Percentiles rank a stretch among this genome's conserved stretches.
Conservation (phyloP, 169 alveolate species). For the Cryptosporidium andersoni region DNA sequence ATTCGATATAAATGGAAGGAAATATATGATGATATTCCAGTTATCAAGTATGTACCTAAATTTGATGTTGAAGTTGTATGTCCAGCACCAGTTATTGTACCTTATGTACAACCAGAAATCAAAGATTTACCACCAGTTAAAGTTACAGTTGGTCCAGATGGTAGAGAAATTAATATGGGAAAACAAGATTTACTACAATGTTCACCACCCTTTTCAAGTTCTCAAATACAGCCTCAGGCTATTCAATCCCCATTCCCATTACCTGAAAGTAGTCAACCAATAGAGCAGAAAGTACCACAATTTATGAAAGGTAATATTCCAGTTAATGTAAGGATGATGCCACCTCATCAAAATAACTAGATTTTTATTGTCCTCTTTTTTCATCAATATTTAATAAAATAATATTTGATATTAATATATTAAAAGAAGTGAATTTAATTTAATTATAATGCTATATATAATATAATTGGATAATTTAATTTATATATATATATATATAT, state of each 20-base stretch:
- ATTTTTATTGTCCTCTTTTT: not conserved
- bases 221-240: conserved; percentile 24
- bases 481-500: no score
- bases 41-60: conserved; percentile 84
- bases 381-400: not conserved
- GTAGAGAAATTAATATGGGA: conserved; percentile 60
- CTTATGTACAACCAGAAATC: conserved; percentile 83
- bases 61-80: conserved; percentile 86
- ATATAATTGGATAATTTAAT: no score
- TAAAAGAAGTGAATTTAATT: not conserved
- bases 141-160: conserved; percentile 75
- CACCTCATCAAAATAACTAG: conserved; percentile 65
- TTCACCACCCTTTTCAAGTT: conserved; percentile 20
- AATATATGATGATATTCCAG: conserved; percentile 84
- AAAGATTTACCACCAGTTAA: conserved; percentile 85
- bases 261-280: conserved; percentile 68
- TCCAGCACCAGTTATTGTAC: conserved; percentile 86
- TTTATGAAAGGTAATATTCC: conserved; percentile 66
- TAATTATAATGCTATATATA: not conserved
- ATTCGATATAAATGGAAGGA: conserved; percentile 86
- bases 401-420: conserved; percentile 1
- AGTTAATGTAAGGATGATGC: conserved; percentile 66
- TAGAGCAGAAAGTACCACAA: conserved; percentile 65
- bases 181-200: conserved; percentile 45
- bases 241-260: conserved; percentile 69